phyloP scores from a whole-genome alignment of 352 stramenopile genomes.

The Phytophthora podocarpi region DNA sequence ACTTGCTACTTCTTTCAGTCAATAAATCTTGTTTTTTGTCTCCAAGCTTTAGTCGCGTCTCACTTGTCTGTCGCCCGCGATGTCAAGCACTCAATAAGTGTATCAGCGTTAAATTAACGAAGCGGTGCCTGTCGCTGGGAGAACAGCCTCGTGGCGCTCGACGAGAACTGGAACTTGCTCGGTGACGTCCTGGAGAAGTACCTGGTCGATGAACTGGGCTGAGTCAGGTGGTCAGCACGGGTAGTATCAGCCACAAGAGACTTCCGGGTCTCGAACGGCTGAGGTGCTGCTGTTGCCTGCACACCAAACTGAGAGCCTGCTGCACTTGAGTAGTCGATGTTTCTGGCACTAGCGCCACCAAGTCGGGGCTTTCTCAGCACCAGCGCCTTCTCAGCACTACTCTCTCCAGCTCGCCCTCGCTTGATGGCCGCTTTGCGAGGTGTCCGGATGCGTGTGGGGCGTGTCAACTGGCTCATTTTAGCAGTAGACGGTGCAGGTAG shows the following conservation, averaged over 20 bases:
- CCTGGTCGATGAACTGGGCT: constrained; percentile 4
- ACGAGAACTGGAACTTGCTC: constrained; percentile 60
- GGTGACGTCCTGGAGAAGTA: constrained; percentile 42
- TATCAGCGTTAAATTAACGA: constrained; percentile 32
- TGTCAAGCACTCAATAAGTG: background rate
- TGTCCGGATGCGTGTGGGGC: constrained; percentile 50
- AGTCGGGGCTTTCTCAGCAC: constrained; percentile 60
- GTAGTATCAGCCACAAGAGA: constrained; percentile 29
- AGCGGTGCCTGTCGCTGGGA: constrained; percentile 48
- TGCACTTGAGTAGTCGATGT: constrained; percentile 21
- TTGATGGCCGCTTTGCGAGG: constrained; percentile 69
- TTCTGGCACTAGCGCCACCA: constrained; percentile 23
- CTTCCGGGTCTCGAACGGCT: constrained; percentile 14
- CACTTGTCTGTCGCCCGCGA: background rate
- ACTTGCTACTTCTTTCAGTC: constrained; percentile 16
- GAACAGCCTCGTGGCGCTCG: constrained; percentile 46
- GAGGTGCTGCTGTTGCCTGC: background rate
- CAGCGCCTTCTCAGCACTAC: constrained; percentile 57
- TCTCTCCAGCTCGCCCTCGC: constrained; percentile 47
- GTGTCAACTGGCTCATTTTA: constrained; percentile 47
- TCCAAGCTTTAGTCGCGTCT: constrained; percentile 12
- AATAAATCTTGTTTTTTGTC: constrained; percentile 38
- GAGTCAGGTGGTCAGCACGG: constrained; percentile 7
- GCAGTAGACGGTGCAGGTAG: constrained; percentile 27
- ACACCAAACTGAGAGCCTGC: constrained; percentile 13